Base-by-base conservation (phyloP, 2,329 filamentous ascomycete species). In the Ophiostoma sp. region DNA sequence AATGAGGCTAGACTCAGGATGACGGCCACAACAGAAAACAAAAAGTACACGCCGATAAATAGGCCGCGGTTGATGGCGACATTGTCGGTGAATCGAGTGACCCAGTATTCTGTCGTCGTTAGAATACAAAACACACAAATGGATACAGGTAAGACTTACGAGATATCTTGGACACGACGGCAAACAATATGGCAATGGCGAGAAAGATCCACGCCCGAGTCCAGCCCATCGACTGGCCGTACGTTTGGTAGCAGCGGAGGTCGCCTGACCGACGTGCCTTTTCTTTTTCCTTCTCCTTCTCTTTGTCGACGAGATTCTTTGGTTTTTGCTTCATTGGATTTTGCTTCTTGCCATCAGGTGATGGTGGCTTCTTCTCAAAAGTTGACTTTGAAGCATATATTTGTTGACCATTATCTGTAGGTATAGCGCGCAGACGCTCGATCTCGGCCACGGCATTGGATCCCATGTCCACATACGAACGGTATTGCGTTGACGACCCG, bases 191-290 rank as follows among this genome's bases (percentile, higher is more conserved):
- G 42, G 64, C 64, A 33, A 69, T 69, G 39, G 7, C 64, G 5
- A 69, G 64, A 42, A 69, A 69, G 11, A n/a, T 9, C 64, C 64
- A 69, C 7, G 64, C 64, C 1, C 42, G 64, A 3, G 42, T 15
- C 64, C 64, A 69, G 11, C 64, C 64, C 64, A 69, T 69, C 15
- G 64, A 69, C 28, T 69, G 64, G 22, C 42, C 64, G 15, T 69
- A 69, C 1, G 64, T 69, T 5, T 69, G 22, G 45, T 69, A 69
- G 17, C 15, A 31, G 12, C 42, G 39, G 42, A 69, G 2, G 17
- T 69, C 64, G 22, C 64, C 39, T 25, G 42, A 25, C 19, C 45
- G 3, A 3, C 64, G 39, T 9, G 42, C 64, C 25, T 50, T 50
- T 42, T 69, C 64, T 7, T 69, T 69, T 5, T 33, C 45, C 22